These are phyloP conservation scores for Penicillium sp. DNA, from an alignment of 2,329 filamentous ascomycete species.

Conservation along the genomic window DNA sequence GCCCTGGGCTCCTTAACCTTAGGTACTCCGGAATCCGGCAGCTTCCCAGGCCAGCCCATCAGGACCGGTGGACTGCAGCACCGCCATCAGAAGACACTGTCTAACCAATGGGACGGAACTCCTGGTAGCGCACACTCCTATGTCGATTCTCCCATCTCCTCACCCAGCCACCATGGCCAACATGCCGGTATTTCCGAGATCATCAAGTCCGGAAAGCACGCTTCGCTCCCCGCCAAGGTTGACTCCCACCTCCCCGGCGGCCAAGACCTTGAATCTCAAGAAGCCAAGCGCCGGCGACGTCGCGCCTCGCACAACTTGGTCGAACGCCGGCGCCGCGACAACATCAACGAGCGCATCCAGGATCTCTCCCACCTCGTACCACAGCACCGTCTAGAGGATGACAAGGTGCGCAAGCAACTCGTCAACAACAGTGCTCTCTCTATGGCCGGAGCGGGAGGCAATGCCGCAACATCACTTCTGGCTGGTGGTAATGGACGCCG, in stretches of 20 bases:
- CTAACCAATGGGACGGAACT: constrained; percentile 89
- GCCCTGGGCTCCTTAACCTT: constrained; percentile 74
- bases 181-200: constrained; percentile 85
- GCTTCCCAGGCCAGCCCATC: constrained; percentile 78
- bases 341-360: constrained; percentile 98
- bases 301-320: constrained; percentile 96
- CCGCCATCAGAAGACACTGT: constrained; percentile 78
- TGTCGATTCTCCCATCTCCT: constrained; percentile 85
- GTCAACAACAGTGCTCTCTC: constrained; percentile 90
- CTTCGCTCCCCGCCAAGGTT: constrained; percentile 88
- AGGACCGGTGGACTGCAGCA: constrained; percentile 64
- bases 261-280: constrained; percentile 73
- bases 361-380: constrained; percentile 94
- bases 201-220: constrained; percentile 78
- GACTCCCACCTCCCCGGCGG: constrained; percentile 53
- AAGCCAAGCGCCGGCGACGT: constrained; percentile 88
- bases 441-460: constrained; percentile 66
- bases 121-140: constrained; percentile 83
- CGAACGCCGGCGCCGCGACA: constrained; percentile 90
- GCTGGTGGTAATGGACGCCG: constrained; percentile 83
- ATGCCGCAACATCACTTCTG: constrained; percentile 77
- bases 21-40: constrained; percentile 70
- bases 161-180: constrained; percentile 61
- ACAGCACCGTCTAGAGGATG: constrained; percentile 88
- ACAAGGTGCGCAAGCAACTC: constrained; percentile 94